Evolutionary conservation across 2,329 filamentous ascomycete genomes (phyloP).

Genomic region (Botrytis pseudocinerea): DNA sequence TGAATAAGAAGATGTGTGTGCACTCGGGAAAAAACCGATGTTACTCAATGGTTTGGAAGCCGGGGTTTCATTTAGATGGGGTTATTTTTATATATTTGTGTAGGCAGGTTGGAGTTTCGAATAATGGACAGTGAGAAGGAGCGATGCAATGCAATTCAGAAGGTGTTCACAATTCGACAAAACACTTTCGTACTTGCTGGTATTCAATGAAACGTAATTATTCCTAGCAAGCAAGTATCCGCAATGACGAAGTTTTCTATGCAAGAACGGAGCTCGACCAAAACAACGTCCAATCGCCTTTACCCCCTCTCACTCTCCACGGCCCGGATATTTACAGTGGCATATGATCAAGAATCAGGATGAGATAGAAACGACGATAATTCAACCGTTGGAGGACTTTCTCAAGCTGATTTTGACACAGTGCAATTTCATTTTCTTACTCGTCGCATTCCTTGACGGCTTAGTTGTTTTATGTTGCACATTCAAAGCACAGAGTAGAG

Average conservation of each 20-base stretch:
- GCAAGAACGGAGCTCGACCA: neutral
- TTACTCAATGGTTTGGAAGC: neutral
- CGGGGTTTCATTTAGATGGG: neutral
- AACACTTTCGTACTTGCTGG: neutral
- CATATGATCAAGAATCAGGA: neutral
- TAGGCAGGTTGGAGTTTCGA: neutral
- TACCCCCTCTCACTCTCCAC: neutral
- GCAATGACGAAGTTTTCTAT: conserved; percentile 1
- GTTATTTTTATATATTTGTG: neutral
- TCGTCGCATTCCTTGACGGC: neutral
- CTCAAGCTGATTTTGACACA: neutral
- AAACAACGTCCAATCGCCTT: neutral
- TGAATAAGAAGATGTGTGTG: neutral
- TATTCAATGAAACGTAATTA: neutral
- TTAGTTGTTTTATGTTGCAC: neutral
- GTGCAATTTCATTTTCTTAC: neutral
- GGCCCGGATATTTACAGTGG: conserved; percentile 10
- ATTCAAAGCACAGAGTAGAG: neutral
- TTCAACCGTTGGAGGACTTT: neutral
- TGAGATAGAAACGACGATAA: neutral
- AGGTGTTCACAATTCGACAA: neutral
- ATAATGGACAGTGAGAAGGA: neutral
- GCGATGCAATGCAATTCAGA: neutral
- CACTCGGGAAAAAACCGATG: neutral
- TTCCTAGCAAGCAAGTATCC: neutral